These are phyloP conservation scores for Flagelloscypha sp. DNA, from an alignment of 768 basidiomycete species.

Conservation along the genomic window DNA sequence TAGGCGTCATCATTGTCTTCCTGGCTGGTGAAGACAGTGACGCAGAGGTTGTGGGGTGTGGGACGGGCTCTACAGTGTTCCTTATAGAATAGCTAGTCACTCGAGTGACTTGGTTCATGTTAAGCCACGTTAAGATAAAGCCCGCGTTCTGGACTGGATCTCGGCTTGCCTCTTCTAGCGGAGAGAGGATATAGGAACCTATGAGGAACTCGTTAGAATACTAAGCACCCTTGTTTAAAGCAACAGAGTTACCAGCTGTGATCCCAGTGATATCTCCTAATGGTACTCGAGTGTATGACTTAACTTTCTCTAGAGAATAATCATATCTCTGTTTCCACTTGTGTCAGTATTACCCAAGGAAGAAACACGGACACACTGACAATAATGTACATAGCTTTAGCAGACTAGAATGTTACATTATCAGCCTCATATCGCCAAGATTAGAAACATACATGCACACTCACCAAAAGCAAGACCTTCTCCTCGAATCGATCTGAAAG, in stretches of 20 bases:
- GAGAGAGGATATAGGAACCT: constrained; percentile 96
- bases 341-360: not conserved
- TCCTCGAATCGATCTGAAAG: constrained; percentile 84
- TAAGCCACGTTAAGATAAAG: constrained; percentile 74
- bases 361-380: constrained; percentile 34
- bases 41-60: not conserved
- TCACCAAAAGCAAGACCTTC: constrained; percentile 81
- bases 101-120: constrained; percentile 63
- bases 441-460: constrained; percentile 20
- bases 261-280: constrained; percentile 71
- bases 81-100: constrained; percentile 80
- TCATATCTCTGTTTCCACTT: constrained; percentile 66
- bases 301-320: constrained; percentile 88
- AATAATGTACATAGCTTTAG: constrained; percentile 64
- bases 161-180: constrained; percentile 85
- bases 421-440: constrained; percentile 2
- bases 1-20: no score
- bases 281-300: constrained; percentile 83
- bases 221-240: not conserved
- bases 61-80: constrained; percentile 42
- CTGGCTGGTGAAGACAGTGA: no score
- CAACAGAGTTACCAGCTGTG: constrained; percentile 52
- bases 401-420: constrained; percentile 18
- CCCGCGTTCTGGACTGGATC: constrained; percentile 86
- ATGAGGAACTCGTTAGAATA: constrained; percentile 1